Percentiles rank a stretch among this genome's conserved stretches.
Evolutionary conservation across 495 filamentous ascomycete species (phyloP).

Genomic region (Neurospora sp.): DNA sequence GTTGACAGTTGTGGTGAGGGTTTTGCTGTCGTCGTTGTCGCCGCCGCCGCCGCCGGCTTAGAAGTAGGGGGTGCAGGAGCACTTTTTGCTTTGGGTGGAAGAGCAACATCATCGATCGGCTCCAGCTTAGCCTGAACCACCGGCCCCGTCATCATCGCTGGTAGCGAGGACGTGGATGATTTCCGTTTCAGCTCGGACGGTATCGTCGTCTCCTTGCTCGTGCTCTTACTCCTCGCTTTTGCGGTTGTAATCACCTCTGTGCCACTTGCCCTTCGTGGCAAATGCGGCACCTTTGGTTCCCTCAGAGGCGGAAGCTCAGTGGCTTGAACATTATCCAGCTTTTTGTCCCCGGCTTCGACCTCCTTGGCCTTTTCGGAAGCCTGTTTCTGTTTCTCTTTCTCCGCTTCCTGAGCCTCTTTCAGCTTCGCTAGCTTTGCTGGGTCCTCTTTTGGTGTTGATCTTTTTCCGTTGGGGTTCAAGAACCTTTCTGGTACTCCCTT

Average conservation of each 20-base stretch:
- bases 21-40: not conserved
- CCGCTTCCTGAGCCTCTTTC: constrained; percentile 3
- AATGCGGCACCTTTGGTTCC: not conserved
- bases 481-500: constrained; percentile 62
- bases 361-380: not conserved
- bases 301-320: not conserved
- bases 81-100: not conserved
- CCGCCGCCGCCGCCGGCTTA: not conserved
- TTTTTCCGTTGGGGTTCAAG: constrained; percentile 31
- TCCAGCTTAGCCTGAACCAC: not conserved
- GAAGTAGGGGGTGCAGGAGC: not conserved
- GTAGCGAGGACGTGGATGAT: not conserved
- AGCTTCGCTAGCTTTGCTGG: not conserved
- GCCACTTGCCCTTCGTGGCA: not conserved
- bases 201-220: not conserved
- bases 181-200: not conserved
- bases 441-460: constrained; percentile 10
- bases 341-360: not conserved
- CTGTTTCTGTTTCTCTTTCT: not conserved
- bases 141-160: not conserved
- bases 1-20: not conserved
- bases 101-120: not conserved
- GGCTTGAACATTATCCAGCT: not conserved
- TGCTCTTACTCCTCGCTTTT: not conserved
- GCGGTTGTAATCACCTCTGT: not conserved